Evolutionary conservation across 2,329 filamentous ascomycete species (phyloP).

Genomic region (Alternaria triticina): DNA sequence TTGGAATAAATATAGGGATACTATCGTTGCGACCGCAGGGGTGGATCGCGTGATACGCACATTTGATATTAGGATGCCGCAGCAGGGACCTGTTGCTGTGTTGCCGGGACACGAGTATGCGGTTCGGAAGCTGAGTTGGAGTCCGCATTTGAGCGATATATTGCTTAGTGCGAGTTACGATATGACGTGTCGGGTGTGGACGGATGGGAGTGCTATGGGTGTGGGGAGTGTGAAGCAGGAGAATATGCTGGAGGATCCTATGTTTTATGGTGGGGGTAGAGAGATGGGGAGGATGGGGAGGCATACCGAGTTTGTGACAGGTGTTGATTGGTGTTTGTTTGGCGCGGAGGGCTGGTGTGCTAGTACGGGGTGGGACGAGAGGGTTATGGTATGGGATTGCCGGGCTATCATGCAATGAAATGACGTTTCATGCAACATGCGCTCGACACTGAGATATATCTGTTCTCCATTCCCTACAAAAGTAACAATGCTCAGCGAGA

Average conservation of each 20-base stretch:
- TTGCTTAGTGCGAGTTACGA: conserved; percentile 92
- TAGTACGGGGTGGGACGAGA: conserved; percentile 92
- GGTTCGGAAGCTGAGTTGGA: conserved; percentile 85
- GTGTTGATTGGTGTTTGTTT: conserved; percentile 97
- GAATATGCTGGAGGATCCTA: conserved; percentile 44
- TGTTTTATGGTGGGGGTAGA: conserved; percentile 61
- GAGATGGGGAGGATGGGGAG: conserved; percentile 87
- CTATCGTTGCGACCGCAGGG: conserved; percentile 83
- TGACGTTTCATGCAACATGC: neutral
- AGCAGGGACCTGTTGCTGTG: conserved; percentile 72
- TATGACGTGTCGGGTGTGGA: conserved; percentile 97
- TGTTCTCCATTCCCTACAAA: neutral
- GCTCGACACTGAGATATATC: neutral
- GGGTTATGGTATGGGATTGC: conserved; percentile 90
- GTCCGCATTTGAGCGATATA: conserved; percentile 88
- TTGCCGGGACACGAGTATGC: conserved; percentile 91
- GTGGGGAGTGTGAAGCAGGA: conserved; percentile 41
- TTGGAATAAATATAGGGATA: conserved; percentile 97
- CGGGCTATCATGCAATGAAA: conserved; percentile 63
- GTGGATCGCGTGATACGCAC: conserved; percentile 87
- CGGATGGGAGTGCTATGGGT: conserved; percentile 70
- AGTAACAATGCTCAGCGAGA: neutral
- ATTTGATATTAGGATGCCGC: conserved; percentile 84
- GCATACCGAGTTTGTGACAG: conserved; percentile 95
- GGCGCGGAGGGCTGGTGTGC: conserved; percentile 95